Conservation (phyloP, 352 stramenopile genomes). For the Pythium insidiosum region DNA sequence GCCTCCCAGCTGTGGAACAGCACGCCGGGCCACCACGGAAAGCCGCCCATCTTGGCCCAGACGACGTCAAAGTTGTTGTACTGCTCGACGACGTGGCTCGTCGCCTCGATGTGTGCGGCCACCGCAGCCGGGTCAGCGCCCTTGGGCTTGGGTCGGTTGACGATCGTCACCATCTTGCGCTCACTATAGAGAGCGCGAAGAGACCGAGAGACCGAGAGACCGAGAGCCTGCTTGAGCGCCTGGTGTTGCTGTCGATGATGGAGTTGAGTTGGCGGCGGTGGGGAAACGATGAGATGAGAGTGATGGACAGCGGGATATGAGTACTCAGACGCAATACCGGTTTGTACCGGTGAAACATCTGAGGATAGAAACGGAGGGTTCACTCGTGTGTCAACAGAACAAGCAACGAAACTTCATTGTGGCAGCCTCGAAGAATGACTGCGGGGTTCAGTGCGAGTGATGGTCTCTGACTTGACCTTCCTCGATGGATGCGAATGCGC, state of each 20-base stretch:
- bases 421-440: no score
- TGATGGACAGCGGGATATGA: neutral
- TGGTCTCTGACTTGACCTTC: neutral
- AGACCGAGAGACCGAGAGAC: neutral
- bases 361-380: no score
- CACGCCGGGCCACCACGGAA: slow-evolving; percentile 74
- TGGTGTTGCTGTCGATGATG: neutral
- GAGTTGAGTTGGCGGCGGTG: neutral
- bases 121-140: slow-evolving; percentile 15
- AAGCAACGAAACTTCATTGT: no score
- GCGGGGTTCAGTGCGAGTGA: no score
- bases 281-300: neutral
- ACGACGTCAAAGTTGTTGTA: slow-evolving; percentile 74
- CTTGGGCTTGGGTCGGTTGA: neutral
- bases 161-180: slow-evolving; percentile 10
- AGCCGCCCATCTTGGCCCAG: slow-evolving; percentile 61
- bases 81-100: slow-evolving; percentile 34
- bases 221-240: no score
- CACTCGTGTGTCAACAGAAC: no score
- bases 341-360: no score
- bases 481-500: neutral
- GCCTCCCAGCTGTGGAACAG: slow-evolving; percentile 62
- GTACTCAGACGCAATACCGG: no score
- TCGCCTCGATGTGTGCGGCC: slow-evolving; percentile 18
- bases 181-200: neutral